phyloP scores from a whole-genome alignment of 1,139 yeast species.

The Tardiomyces digboiensis region DNA sequence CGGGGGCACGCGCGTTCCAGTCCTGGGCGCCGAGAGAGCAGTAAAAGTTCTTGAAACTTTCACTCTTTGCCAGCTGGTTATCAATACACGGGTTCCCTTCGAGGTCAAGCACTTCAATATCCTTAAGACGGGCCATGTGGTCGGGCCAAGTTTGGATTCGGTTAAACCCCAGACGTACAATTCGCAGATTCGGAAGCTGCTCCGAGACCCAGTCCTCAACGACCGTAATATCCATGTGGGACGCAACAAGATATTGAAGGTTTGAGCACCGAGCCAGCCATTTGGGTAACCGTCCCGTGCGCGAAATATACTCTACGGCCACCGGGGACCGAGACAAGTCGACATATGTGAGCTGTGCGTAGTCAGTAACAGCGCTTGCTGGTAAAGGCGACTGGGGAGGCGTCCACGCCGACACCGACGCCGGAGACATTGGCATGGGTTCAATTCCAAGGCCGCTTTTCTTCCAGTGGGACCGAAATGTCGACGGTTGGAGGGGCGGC shows the following conservation, averaged over 20 bases:
- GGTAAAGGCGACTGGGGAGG: not conserved
- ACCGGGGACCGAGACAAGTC: conserved; percentile 16
- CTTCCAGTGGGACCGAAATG: too few relatives aligned
- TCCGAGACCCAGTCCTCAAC: conserved; percentile 24
- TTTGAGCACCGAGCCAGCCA: conserved; percentile 19
- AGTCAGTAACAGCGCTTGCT: not conserved
- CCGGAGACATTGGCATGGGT: not conserved
- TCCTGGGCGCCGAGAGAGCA: not conserved
- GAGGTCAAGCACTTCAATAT: conserved; percentile 17
- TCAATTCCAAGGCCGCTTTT: not conserved
- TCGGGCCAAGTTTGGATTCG: conserved; percentile 24
- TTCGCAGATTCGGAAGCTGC: conserved; percentile 15
- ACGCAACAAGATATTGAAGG: conserved; percentile 19
- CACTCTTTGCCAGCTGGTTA: conserved; percentile 7
- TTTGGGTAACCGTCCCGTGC: conserved; percentile 21
- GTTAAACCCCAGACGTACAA: conserved; percentile 19
- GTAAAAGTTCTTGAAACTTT: not conserved
- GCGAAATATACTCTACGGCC: conserved; percentile 11
- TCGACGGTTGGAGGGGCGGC: too few relatives aligned
- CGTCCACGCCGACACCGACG: not conserved
- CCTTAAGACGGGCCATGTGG: conserved; percentile 18
- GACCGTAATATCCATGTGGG: conserved; percentile 16
- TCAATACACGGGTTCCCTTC: conserved; percentile 26
- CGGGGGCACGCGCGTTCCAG: not conserved
- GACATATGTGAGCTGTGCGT: conserved; percentile 8